These are phyloP conservation scores for Kodamaea leandrae DNA, from an alignment of 805 yeast species.

Conservation along the genomic window DNA sequence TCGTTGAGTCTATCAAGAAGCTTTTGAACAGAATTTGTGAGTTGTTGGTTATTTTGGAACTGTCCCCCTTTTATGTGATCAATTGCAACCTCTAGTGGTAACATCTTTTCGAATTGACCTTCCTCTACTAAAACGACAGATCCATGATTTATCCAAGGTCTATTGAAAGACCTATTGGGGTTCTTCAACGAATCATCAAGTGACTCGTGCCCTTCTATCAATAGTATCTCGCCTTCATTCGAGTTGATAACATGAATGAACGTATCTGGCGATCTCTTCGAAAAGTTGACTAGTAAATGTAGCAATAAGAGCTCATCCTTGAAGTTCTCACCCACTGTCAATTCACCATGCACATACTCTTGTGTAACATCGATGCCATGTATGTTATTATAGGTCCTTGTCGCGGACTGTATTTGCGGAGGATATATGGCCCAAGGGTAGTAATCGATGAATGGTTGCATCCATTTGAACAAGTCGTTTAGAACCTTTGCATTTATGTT, in stretches of 20 bases:
- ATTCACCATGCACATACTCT: conserved; percentile 36
- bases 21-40: neutral
- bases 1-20: neutral
- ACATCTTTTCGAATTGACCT: conserved; percentile 4
- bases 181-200: conserved; percentile 46
- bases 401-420: conserved; percentile 6
- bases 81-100: conserved; percentile 10
- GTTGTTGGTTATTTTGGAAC: neutral
- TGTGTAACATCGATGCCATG: conserved; percentile 3
- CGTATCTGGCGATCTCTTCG: conserved; percentile 14
- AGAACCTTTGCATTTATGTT: neutral
- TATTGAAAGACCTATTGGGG: conserved; percentile 48
- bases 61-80: conserved; percentile 10
- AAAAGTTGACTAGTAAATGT: conserved; percentile 37
- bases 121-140: conserved; percentile 18
- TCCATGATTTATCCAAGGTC: conserved; percentile 52
- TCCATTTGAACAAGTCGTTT: conserved; percentile 9
- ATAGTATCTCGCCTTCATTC: conserved; percentile 28
- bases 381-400: conserved; percentile 5
- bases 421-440: conserved; percentile 21
- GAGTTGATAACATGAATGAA: conserved; percentile 9
- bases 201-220: conserved; percentile 47
- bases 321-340: conserved; percentile 42
- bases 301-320: conserved; percentile 48
- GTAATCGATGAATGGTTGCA: conserved; percentile 18